Evolutionary conservation across 2,329 filamentous ascomycete species (phyloP).

Genomic region (Teratosphaeria viscida): DNA sequence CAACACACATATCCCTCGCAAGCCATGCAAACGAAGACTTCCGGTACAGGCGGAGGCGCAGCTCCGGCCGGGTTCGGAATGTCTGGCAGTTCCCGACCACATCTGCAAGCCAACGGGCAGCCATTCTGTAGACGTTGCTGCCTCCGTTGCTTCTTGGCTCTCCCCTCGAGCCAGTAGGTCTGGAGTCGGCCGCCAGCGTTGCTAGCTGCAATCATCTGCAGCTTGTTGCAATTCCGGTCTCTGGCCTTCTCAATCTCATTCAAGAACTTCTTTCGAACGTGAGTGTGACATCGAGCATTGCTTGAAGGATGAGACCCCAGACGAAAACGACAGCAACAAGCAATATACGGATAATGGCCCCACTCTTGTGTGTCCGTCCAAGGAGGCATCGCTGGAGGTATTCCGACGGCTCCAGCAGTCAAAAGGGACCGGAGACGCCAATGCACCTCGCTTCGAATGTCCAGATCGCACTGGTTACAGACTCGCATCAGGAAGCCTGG

Average conservation of each 20-base stretch:
- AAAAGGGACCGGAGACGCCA: not conserved
- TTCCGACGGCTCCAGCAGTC: not conserved
- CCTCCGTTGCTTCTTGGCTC: not conserved
- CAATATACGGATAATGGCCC: not conserved
- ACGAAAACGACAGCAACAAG: not conserved
- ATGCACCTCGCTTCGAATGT: not conserved
- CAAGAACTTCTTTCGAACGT: not conserved
- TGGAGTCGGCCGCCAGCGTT: not conserved
- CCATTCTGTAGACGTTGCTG: not conserved
- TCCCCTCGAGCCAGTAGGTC: not conserved
- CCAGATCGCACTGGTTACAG: not conserved
- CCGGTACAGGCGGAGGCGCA: not conserved
- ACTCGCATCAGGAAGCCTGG: conserved; percentile 1
- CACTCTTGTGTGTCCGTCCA: not conserved
- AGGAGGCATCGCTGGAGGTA: not conserved
- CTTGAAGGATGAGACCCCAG: not conserved
- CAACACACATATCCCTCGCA: not conserved
- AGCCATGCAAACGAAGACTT: not conserved
- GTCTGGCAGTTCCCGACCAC: not conserved
- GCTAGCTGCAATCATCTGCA: not conserved
- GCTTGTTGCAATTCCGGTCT: not conserved
- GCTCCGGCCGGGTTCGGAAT: not conserved
- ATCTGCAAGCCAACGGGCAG: not conserved
- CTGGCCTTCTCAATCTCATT: not conserved
- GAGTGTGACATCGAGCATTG: not conserved